phyloP scores from a whole-genome alignment of 164 flowering plant genomes.

The Warburgia ugandensis region DNA sequence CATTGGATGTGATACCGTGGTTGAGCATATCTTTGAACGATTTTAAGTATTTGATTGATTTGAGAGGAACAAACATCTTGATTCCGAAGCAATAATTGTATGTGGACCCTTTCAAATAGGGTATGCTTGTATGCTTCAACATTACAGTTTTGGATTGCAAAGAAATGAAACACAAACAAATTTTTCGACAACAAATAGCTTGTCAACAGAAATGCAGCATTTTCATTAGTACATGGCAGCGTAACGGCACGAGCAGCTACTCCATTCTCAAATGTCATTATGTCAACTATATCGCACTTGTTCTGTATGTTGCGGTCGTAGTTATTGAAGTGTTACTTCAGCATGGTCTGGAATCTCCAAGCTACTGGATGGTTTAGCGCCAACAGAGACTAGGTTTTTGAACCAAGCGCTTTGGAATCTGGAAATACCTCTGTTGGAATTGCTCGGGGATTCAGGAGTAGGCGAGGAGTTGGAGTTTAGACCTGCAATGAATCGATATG shows the following conservation, averaged over 20 bases:
- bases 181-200: not conserved
- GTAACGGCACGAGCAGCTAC: not conserved
- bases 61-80: no score
- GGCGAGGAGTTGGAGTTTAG: constrained; percentile 25
- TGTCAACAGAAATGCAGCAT: not conserved
- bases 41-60: no score
- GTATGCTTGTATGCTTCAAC: not conserved
- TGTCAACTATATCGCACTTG: constrained; percentile 1
- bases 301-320: constrained; percentile 9
- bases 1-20: not conserved
- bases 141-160: not conserved
- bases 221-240: constrained; percentile 2
- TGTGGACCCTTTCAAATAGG: not conserved
- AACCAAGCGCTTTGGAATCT: constrained; percentile 74
- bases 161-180: not conserved
- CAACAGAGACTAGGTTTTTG: constrained; percentile 46
- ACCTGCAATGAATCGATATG: constrained; percentile 61
- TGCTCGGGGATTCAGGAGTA: constrained; percentile 41
- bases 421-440: constrained; percentile 42
- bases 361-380: constrained; percentile 54
- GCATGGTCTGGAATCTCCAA: constrained; percentile 38
- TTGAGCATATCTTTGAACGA: not conserved
- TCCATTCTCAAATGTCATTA: not conserved
- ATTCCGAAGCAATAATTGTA: not conserved
- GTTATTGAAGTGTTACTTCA: constrained; percentile 23